phyloP scores from a whole-genome alignment of 352 stramenopile species.

The Phytophthora melonis region DNA sequence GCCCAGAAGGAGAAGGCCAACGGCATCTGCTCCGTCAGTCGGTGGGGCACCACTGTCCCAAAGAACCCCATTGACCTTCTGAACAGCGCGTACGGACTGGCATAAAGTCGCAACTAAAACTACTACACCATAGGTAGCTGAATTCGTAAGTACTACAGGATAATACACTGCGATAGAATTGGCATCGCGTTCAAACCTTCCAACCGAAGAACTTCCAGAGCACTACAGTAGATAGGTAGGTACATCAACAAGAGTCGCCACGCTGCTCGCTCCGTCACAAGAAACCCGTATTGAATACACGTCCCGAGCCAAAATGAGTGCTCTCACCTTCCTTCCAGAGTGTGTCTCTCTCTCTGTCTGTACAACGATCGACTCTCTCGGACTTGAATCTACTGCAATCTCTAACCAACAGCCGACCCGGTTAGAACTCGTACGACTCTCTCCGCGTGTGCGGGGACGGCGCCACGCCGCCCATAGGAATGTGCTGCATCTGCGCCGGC shows the following conservation, averaged over 20 bases:
- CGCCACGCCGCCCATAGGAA: neutral
- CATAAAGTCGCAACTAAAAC: neutral
- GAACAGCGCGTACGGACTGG: slow-evolving; percentile 17
- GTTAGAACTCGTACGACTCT: neutral
- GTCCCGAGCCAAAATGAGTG: slow-evolving; percentile 33
- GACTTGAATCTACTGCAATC: neutral
- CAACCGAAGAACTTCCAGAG: neutral
- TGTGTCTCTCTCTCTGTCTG: slow-evolving; percentile 1
- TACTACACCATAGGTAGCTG: too few species aligned
- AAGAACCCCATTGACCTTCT: slow-evolving; percentile 17
- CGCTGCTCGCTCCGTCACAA: slow-evolving; percentile 15
- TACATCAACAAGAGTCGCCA: neutral
- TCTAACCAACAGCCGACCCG: neutral
- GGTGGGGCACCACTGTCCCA: slow-evolving; percentile 7
- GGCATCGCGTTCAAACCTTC: neutral
- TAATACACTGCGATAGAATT: neutral
- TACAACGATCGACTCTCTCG: neutral
- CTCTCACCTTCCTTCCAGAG: slow-evolving; percentile 12
- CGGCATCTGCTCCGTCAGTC: slow-evolving; percentile 25
- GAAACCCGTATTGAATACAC: slow-evolving; percentile 40
- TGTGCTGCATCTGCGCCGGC: neutral
- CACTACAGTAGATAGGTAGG: neutral
- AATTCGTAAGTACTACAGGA: neutral
- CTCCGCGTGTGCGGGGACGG: neutral
- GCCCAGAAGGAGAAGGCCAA: slow-evolving; percentile 21